phyloP scores from a whole-genome alignment of 148 eudicot genomes.

The Vaccinium myrtillus region DNA sequence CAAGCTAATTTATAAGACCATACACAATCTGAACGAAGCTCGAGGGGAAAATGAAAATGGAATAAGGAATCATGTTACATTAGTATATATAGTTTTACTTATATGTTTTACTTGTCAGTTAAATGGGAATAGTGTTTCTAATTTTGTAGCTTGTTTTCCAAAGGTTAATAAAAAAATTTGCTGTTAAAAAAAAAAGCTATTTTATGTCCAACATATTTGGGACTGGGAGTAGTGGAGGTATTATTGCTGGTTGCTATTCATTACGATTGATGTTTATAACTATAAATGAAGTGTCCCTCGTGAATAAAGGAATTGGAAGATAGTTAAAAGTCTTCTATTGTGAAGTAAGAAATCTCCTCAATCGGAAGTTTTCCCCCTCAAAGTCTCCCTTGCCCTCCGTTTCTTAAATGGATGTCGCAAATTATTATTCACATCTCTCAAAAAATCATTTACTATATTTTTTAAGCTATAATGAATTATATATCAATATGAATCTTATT shows the following conservation, averaged over 20 bases:
- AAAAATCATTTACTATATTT: too few relatives aligned
- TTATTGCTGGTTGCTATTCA: not conserved
- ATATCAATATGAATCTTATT: too few relatives aligned
- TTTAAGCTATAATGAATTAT: too few relatives aligned
- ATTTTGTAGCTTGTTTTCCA: not conserved
- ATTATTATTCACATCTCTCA: too few relatives aligned
- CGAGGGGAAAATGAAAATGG: not conserved
- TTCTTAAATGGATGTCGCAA: too few relatives aligned
- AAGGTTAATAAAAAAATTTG: too few relatives aligned
- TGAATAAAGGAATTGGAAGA: not conserved
- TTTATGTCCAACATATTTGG: not conserved
- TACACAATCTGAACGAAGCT: not conserved
- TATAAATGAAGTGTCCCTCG: not conserved
- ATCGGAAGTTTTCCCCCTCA: not conserved
- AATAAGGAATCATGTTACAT: not conserved
- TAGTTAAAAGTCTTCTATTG: not conserved
- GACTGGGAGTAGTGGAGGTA: not conserved
- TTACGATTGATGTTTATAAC: not conserved
- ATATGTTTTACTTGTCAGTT: not conserved
- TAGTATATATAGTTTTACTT: too few relatives aligned
- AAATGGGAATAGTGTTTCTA: not conserved
- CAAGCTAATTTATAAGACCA: not conserved
- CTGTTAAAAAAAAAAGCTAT: not conserved
- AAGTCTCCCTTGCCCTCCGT: not conserved
- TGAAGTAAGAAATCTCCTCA: not conserved